Base-by-base conservation (phyloP, 305 asterid genomes). In the Fraxinus dipetala region DNA sequence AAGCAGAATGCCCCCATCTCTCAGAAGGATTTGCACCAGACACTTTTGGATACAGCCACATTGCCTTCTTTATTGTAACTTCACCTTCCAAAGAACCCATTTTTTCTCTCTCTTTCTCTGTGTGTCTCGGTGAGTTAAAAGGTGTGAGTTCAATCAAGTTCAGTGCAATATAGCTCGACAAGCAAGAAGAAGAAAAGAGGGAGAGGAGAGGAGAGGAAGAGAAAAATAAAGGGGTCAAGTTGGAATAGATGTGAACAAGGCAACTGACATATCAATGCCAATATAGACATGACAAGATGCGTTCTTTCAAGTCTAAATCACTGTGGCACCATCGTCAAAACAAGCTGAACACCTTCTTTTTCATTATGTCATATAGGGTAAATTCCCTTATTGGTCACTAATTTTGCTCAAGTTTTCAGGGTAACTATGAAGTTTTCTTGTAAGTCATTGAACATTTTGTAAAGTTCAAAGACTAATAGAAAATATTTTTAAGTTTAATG, bases 1-100 rank as follows among this genome's bases (percentile, higher is more conserved):
- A 94, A 63, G 99, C 87, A 76, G 99, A 94, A 86, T 95, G 98
- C 67, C 99, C 99, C 99, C 99, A 95, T 93, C 99, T 93, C 85
- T 94, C 95, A 82, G 95, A 91, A 90, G 97, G 98, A 82, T 84
- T 87, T 70, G 89, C 85, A 45, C 97, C 98, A 86, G 85, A 81
- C 75, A 93, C 88, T 85, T 90, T 93, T 34, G 98, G 98, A 86
- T 85, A 88, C 36, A 89, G 61, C 98, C 93, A 91, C 95, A 92
- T 90, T 89, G 96, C 90, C 81, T 88, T 90, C 83, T 89, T 92
- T 82, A 84, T 86, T 82, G 85, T 83, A 78, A 61, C 88, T 76
- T 84, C 93, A 76, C 82, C 87, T 77, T 89, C 93, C 78, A 90
- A 86, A 89, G 95, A 95, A 11, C 90, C 97, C 97, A 91, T 81